Conservation (phyloP, 1,139 yeast species). For the Geotrichum macrosporum region DNA sequence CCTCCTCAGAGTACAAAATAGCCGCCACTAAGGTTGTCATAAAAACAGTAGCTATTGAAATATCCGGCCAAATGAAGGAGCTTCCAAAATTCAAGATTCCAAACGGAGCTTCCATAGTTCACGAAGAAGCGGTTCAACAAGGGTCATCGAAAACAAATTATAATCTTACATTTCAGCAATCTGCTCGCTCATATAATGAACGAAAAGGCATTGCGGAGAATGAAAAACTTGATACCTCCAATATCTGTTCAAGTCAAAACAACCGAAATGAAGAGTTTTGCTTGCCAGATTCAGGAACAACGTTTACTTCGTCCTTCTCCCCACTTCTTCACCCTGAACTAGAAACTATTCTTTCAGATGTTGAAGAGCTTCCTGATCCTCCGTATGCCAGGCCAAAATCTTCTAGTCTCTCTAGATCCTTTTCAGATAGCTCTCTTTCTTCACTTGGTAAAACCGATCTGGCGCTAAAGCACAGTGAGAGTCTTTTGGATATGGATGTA, state of each 20-base stretch:
- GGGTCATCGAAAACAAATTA: conserved; percentile 21
- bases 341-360: conserved; percentile 16
- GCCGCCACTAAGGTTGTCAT: conserved; percentile 27
- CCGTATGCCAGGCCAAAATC: background rate
- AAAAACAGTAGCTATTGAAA: conserved; percentile 27
- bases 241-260: background rate
- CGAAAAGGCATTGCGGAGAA: conserved; percentile 24
- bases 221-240: background rate
- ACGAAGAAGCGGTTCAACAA: conserved; percentile 22
- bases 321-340: background rate
- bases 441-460: conserved; percentile 7
- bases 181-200: conserved; percentile 24
- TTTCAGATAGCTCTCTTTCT: conserved; percentile 13
- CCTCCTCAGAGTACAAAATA: conserved; percentile 29
- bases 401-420: conserved; percentile 6
- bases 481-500: conserved; percentile 9
- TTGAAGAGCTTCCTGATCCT: background rate
- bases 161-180: conserved; percentile 26
- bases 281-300: conserved; percentile 5
- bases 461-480: conserved; percentile 16
- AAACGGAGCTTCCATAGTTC: conserved; percentile 27
- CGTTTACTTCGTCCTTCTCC: background rate
- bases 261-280: too few relatives aligned
- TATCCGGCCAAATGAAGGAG: conserved; percentile 22
- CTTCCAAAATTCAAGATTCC: conserved; percentile 25